Conservation (phyloP, 1,139 yeast species). For the Debaryomyces sp. region DNA sequence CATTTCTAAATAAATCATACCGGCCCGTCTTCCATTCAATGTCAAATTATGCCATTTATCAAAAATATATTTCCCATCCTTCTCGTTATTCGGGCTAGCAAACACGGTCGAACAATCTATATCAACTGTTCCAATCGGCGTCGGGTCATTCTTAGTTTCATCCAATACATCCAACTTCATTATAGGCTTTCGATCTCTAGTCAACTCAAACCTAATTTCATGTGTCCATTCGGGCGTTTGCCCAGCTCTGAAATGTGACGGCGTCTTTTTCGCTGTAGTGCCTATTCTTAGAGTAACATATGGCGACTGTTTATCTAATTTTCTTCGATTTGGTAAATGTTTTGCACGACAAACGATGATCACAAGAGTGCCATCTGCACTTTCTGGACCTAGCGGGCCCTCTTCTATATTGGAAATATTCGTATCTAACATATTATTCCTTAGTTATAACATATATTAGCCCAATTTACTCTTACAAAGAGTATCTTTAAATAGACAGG, state of each 20-base stretch:
- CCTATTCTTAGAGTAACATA: slow-evolving; percentile 80
- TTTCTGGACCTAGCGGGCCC: slow-evolving; percentile 21
- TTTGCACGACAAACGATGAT: slow-evolving; percentile 56
- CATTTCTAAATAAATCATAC: slow-evolving; percentile 86
- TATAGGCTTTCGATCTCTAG: slow-evolving; percentile 62
- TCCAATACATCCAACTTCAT: slow-evolving; percentile 79
- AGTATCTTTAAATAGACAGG: not conserved
- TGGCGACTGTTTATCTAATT: slow-evolving; percentile 87
- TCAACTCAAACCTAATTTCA: slow-evolving; percentile 67
- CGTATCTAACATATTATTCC: not conserved
- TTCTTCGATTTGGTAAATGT: slow-evolving; percentile 80
- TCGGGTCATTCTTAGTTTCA: slow-evolving; percentile 84
- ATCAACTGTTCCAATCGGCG: slow-evolving; percentile 80
- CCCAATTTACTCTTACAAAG: not conserved
- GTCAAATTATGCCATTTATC: slow-evolving; percentile 83
- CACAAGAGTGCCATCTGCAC: slow-evolving; percentile 51
- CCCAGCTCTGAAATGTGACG: slow-evolving; percentile 78
- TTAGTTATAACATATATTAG: not conserved
- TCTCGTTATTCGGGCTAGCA: slow-evolving; percentile 43
- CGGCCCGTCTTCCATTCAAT: slow-evolving; percentile 78
- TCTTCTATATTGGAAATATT: not conserved
- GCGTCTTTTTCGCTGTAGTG: slow-evolving; percentile 77
- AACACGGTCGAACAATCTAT: slow-evolving; percentile 78
- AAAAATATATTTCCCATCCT: slow-evolving; percentile 66
- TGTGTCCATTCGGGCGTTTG: slow-evolving; percentile 89